These are phyloP conservation scores for Priceomyces fermenticarens DNA, from an alignment of 805 yeast species.

Conservation along the genomic window DNA sequence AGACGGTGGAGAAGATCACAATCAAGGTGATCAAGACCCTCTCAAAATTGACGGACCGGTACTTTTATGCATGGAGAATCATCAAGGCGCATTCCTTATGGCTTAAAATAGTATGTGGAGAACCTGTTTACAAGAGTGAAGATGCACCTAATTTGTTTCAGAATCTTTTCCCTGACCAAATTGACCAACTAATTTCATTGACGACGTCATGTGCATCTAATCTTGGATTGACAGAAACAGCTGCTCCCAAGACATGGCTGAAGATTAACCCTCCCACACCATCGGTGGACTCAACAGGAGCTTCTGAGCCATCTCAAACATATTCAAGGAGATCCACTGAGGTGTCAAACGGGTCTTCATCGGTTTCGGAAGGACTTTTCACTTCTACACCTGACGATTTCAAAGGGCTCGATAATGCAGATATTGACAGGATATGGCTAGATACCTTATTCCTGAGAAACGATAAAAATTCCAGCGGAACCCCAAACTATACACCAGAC, in stretches of 20 bases:
- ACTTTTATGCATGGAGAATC: slow-evolving; percentile 68
- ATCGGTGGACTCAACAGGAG: too few relatives aligned
- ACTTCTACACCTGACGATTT: slow-evolving; percentile 6
- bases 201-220: not conserved
- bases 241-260: too few relatives aligned
- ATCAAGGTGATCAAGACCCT: slow-evolving; percentile 20
- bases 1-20: slow-evolving; percentile 17
- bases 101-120: slow-evolving; percentile 28
- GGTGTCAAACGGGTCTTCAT: not conserved
- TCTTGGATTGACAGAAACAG: not conserved
- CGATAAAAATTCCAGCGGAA: not conserved
- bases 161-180: not conserved
- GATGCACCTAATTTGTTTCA: slow-evolving; percentile 4
- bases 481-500: not conserved
- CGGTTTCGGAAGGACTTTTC: not conserved
- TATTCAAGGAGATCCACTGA: not conserved
- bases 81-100: slow-evolving; percentile 52
- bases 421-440: slow-evolving; percentile 36
- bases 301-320: too few relatives aligned
- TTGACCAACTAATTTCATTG: slow-evolving; percentile 4
- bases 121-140: slow-evolving; percentile 20
- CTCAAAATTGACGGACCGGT: slow-evolving; percentile 50
- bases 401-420: slow-evolving; percentile 18
- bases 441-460: slow-evolving; percentile 25
- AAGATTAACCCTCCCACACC: too few relatives aligned